These are phyloP conservation scores for Trichosporon coremiiforme DNA, from an alignment of 1,284 basidiomycete species.

Conservation along the genomic window DNA sequence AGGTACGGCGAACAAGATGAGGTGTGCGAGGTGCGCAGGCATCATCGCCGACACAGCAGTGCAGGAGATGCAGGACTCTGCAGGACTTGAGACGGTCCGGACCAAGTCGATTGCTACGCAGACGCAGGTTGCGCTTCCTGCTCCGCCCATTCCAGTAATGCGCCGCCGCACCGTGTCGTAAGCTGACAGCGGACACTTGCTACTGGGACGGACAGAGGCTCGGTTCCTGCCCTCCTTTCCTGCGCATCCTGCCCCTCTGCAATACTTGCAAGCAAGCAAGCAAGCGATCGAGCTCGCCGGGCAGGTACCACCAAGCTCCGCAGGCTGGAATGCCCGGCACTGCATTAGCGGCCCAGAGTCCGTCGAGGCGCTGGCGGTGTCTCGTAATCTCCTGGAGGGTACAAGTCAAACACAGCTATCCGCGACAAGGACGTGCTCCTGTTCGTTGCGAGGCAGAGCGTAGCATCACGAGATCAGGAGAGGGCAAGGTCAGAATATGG, in stretches of 20 bases:
- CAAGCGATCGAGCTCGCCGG: background rate
- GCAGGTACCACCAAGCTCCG: background rate
- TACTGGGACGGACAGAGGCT: background rate
- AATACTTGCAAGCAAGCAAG: too few species aligned
- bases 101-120: slow-evolving; percentile 11
- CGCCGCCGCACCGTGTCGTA: background rate
- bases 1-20: background rate
- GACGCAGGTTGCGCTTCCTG: background rate
- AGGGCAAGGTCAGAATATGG: background rate
- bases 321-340: background rate
- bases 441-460: too few species aligned
- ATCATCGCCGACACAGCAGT: too few species aligned
- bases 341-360: background rate
- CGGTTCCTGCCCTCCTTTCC: background rate
- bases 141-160: slow-evolving; percentile 12
- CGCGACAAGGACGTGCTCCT: background rate
- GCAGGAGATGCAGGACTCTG: background rate
- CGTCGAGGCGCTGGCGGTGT: background rate
- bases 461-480: too few species aligned
- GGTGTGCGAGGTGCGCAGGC: background rate
- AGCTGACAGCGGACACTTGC: background rate
- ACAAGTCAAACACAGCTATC: background rate
- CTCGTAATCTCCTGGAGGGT: background rate
- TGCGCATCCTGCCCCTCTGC: too few species aligned
- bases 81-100: slow-evolving; percentile 4